These are phyloP conservation scores for Fusarium sp. DNA, from an alignment of 2,329 filamentous ascomycete species.

Conservation along the genomic window DNA sequence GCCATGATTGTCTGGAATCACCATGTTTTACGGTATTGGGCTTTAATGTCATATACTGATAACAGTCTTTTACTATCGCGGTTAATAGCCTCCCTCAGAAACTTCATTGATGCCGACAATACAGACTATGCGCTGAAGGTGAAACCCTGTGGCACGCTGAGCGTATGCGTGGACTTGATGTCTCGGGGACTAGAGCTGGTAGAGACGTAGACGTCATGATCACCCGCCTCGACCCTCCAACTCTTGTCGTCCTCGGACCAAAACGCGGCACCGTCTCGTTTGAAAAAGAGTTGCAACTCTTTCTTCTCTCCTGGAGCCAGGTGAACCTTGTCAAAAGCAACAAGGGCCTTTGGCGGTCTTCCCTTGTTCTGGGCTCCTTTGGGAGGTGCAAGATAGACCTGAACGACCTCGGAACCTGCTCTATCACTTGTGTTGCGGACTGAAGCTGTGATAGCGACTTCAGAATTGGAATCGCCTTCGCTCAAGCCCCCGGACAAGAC, in stretches of 20 bases:
- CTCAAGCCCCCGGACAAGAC: neutral
- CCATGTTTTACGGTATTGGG: neutral
- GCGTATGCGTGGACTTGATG: neutral
- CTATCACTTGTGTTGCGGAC: neutral
- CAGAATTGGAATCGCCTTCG: neutral
- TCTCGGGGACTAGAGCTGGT: neutral
- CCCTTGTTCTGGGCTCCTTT: neutral
- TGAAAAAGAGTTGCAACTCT: neutral
- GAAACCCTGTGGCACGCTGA: neutral
- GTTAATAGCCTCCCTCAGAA: neutral
- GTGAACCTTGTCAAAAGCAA: neutral
- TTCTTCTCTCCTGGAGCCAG: neutral
- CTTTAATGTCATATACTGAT: neutral
- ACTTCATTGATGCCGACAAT: neutral
- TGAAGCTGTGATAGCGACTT: neutral
- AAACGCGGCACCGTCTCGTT: neutral
- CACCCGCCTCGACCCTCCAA: neutral
- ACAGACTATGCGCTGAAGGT: neutral
- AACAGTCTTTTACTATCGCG: neutral
- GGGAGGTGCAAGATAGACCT: neutral
- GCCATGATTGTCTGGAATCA: neutral
- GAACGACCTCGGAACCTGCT: neutral
- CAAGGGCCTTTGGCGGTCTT: neutral
- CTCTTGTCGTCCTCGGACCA: neutral
- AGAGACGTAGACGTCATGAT: neutral